Evolutionary conservation across 148 eudicot genomes (phyloP).

Genomic region (Vaccinium vitisidaea): DNA sequence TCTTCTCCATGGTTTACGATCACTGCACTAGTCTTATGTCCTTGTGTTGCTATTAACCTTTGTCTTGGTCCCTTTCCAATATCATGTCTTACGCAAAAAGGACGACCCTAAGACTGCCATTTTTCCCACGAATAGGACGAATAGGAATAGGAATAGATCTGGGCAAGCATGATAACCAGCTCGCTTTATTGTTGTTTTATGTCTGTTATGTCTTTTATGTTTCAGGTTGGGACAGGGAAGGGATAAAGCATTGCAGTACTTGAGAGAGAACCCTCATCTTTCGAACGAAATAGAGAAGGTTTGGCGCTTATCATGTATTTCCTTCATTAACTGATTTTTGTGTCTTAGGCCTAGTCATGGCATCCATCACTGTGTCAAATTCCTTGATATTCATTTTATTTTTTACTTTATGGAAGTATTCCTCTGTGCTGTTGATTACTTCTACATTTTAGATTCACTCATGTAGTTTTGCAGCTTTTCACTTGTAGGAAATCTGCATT

Average conservation of each 20-base stretch:
- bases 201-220: constrained; percentile 9
- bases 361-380: neutral
- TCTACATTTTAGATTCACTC: neutral
- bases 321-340: neutral
- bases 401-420: neutral
- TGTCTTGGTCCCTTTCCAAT: neutral
- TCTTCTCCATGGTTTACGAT: neutral
- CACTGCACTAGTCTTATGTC: neutral
- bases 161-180: no score
- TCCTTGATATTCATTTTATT: neutral
- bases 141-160: no score
- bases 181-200: neutral
- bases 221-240: constrained; percentile 95
- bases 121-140: no score
- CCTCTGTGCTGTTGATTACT: neutral
- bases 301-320: constrained; percentile 10
- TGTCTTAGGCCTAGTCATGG: neutral
- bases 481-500: neutral
- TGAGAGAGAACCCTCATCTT: constrained; percentile 75
- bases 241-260: constrained; percentile 76
- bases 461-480: neutral
- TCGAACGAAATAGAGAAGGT: constrained; percentile 92
- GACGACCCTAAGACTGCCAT: no score
- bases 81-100: neutral
- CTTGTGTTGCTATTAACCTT: neutral